Evolutionary conservation across 2,329 filamentous ascomycete genomes (phyloP), one percentile per base, ranked within the genome.

Genomic region (Ceratocystis variospora): DNA sequence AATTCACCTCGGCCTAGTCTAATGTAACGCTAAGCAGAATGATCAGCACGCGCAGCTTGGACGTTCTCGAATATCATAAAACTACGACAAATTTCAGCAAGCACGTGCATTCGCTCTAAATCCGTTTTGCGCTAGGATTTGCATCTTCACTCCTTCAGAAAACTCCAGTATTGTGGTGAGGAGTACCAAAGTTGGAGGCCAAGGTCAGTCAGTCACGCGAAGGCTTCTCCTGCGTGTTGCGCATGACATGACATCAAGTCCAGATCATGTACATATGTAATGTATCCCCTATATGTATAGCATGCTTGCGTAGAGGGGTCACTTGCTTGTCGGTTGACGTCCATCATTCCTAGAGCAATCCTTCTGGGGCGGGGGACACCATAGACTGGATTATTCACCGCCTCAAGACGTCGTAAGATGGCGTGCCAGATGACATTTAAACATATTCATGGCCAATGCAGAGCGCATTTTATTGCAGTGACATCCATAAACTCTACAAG

Each of bases 51-150:
- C 28, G 31, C 55, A 59, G 55, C 31, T 59, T 59, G 28, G 25
- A n/a, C 31, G 3, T 33, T 31, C 37, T 41, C 37, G 37, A 41
- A 10, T 15, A 41, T 12, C 37, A 41, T 8, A 19, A 25, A 37
- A 33, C 28, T n/a, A 10, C 55, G 28, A 59, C 10, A 28, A 7
- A 25, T 59, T 59, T 59, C 28, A 37, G 10, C 28, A 37, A 59
- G 55, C 55, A 59, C 55, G 55, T 59, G 55, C 55, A 59, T 37
- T n/a, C 28, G 28, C 15, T 33, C 17, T 33, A 5, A n/a, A 37
- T 4, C 28, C n/a, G 55, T 37, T 59, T 59, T 59, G 28, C 55
- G 55, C 55, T 10, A 59, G 28, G 55, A 59, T 59, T 59, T 59
- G 17, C 55, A 19, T 59, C 25, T 59, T 59, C 22, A 28, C 31